Evolutionary conservation across 2,329 filamentous ascomycete species (phyloP).

Genomic region (Trichoderma polysporum): DNA sequence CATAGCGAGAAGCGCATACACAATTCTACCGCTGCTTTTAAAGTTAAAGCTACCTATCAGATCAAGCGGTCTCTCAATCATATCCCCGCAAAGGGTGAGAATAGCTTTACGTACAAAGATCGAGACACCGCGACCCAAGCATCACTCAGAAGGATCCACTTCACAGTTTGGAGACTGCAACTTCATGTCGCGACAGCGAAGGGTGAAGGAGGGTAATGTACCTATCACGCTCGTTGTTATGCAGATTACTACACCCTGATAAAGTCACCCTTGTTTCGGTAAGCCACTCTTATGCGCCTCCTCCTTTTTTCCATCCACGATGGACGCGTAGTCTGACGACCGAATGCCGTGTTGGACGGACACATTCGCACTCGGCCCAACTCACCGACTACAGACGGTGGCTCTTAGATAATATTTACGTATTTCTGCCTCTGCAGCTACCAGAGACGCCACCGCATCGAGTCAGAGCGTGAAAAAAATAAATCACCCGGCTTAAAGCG

Average conservation of each 20-base stretch:
- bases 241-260: not conserved
- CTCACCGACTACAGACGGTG: not conserved
- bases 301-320: not conserved
- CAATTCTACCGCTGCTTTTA: not conserved
- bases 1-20: constrained; percentile 11
- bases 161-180: not conserved
- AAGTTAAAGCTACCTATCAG: not conserved
- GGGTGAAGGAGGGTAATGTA: not conserved
- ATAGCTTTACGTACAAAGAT: not conserved
- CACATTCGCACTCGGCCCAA: not conserved
- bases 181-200: no score
- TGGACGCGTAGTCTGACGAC: not conserved
- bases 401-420: constrained; percentile 17
- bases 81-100: not conserved
- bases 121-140: not conserved
- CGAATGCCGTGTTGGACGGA: not conserved
- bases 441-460: not conserved
- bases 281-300: not conserved
- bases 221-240: not conserved
- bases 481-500: not conserved
- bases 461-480: not conserved
- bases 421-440: not conserved
- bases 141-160: not conserved
- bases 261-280: not conserved
- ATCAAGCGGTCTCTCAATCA: not conserved